phyloP scores from a whole-genome alignment of 176 grass and related monocot species.

The Eragrostis nindensis region DNA sequence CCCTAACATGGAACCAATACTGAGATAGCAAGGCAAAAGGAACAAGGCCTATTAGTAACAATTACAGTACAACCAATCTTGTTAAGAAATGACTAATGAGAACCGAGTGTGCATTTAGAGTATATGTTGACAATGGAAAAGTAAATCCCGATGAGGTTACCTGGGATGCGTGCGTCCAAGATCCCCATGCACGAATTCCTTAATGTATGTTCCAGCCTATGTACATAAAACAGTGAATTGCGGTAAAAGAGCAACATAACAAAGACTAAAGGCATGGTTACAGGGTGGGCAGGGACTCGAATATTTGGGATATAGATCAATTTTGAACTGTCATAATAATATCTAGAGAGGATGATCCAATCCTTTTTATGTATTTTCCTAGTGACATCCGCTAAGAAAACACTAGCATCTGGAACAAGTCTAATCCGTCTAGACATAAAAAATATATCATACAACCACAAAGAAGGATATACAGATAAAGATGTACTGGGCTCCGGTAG shows the following conservation, averaged over 20 bases:
- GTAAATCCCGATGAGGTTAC: constrained; percentile 40
- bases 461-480: background rate
- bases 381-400: background rate
- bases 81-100: background rate
- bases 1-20: constrained; percentile 69
- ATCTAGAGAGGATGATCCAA: background rate
- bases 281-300: background rate
- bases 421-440: background rate
- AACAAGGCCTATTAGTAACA: constrained; percentile 26
- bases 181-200: constrained; percentile 95
- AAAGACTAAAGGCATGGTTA: background rate
- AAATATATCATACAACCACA: background rate
- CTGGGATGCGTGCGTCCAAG: constrained; percentile 94
- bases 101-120: background rate
- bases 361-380: background rate
- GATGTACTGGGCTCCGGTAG: background rate
- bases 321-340: background rate
- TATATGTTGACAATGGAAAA: background rate
- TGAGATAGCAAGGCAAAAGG: constrained; percentile 44
- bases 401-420: constrained; percentile 1
- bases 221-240: constrained; percentile 28
- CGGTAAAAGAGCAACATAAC: background rate
- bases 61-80: background rate
- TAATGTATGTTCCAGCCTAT: constrained; percentile 98
- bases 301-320: background rate